Evolutionary conservation across 176 grass and related monocot genomes (phyloP).

Genomic region (Miscanthus lutarioriparius): DNA sequence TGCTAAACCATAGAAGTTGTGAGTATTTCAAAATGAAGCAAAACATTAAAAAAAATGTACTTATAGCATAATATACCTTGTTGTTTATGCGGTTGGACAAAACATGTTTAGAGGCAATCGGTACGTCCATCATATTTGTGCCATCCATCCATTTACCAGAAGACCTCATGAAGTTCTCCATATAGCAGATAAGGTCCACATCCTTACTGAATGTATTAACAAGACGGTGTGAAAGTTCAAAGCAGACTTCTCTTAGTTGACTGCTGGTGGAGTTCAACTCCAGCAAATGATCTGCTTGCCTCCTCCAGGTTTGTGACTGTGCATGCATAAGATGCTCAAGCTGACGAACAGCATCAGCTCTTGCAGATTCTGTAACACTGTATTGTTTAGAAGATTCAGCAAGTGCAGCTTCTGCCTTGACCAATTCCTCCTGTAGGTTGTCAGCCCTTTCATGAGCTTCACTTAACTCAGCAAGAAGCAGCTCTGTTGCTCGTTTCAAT

Average conservation of each 20-base stretch:
- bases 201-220: constrained; percentile 57
- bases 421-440: constrained; percentile 87
- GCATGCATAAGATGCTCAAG: constrained; percentile 50
- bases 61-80: constrained; percentile 48
- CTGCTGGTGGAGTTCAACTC: constrained; percentile 62
- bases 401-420: constrained; percentile 53
- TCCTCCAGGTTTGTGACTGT: constrained; percentile 56
- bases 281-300: constrained; percentile 64
- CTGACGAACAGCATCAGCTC: constrained; percentile 54
- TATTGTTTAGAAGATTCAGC: constrained; percentile 54
- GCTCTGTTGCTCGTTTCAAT: constrained; percentile 66
- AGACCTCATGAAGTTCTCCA: constrained; percentile 70
- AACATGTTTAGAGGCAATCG: constrained; percentile 48
- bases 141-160: constrained; percentile 58
- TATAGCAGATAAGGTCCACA: constrained; percentile 60
- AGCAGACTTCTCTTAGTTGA: constrained; percentile 67
- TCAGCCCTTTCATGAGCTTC: constrained; percentile 95
- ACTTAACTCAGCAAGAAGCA: constrained; percentile 89
- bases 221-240: constrained; percentile 71
- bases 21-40: not conserved
- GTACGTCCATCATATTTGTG: constrained; percentile 53
- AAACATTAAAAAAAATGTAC: not conserved
- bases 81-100: constrained; percentile 43
- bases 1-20: constrained; percentile 6
- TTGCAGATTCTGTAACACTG: constrained; percentile 57